A percentile compares a stretch with the other conserved stretches of the same genome.
Conservation (phyloP, 345 rosid species). For the Boechera divaricarpa region DNA sequence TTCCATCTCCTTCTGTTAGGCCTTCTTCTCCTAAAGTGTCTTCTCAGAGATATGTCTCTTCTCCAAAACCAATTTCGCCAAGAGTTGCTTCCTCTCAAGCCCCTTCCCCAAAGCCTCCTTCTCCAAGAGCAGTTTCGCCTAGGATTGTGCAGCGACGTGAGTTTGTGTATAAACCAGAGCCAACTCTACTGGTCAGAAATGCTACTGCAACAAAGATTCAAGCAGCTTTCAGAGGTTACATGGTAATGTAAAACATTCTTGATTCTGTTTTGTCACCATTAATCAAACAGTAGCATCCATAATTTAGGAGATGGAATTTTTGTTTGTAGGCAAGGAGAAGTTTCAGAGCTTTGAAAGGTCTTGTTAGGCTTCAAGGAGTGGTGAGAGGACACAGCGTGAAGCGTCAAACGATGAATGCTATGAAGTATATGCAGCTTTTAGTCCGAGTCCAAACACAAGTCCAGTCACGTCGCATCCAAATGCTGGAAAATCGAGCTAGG, state of each 20-base stretch:
- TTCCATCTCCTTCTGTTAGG: conserved; percentile 45
- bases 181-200: conserved; percentile 59
- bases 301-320: conserved; percentile 6
- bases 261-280: conserved; percentile 8
- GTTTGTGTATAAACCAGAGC: conserved; percentile 65
- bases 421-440: conserved; percentile 91
- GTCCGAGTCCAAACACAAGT: conserved; percentile 96
- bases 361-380: conserved; percentile 97
- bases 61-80: conserved; percentile 58
- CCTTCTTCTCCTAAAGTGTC: conserved; percentile 62
- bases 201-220: conserved; percentile 85
- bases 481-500: conserved; percentile 81
- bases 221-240: conserved; percentile 85
- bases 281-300: background rate
- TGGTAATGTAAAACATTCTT: conserved; percentile 56
- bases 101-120: conserved; percentile 63
- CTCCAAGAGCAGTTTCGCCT: conserved; percentile 69
- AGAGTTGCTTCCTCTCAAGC: conserved; percentile 44
- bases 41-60: conserved; percentile 47
- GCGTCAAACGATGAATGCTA: conserved; percentile 86
- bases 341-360: conserved; percentile 89
- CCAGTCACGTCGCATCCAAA: conserved; percentile 90
- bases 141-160: conserved; percentile 60
- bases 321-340: conserved; percentile 80
- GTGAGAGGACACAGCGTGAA: conserved; percentile 87